Base-by-base conservation (phyloP, 2,329 filamentous ascomycete genomes). In the Monosporascus sp. region DNA sequence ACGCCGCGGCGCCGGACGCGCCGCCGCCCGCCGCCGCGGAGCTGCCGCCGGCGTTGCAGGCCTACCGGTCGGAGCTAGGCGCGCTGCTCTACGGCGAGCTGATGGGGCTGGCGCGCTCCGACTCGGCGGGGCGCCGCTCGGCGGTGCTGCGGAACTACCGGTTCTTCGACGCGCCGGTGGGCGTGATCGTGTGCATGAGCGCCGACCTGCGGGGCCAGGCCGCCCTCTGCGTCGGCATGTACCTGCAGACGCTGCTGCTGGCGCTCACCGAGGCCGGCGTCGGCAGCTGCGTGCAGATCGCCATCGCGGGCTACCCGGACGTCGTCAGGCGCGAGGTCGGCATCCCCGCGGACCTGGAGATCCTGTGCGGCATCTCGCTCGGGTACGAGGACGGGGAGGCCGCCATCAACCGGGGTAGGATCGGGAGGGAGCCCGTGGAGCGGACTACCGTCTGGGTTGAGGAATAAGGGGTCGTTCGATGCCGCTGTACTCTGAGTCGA, bases 111-210 rank as follows among this genome's bases (percentile, higher is more conserved):
- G 31, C 57, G 45, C 57, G 49, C 9, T 56, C 53, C 7, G 61
- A 63, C 50, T 11, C 17, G 7, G 55, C 44, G 43, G 54, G 46
- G 1, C 54, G 51, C 11, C 44, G 50, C 28, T 31, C 28, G 5
- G 61, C 56, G 1, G 18, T 52, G 48, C 40, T 64, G 58, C 58
- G 55, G 2, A 63, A 63, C 43, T 63, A 49, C 43, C 56, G 59
- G 2, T 64, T 62, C 57, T 62, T 62, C 53, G 56, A 60, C 18
- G 60, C 60, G 1, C 58, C 62, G 1, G 56, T 55, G 1, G 62
- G 46, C 1, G 47, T 55, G 1, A 40, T 64, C 44, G 54, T 62
- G 20, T 60, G 59, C 52, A 60, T 60, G 57, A 55, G 52, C 44
- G 22, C 31, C 22, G 51, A 54, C 11, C 53, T 63, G 8, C 40